Evolutionary conservation across 2,329 filamentous ascomycete species (phyloP).

Genomic region (Xylaria sp.): DNA sequence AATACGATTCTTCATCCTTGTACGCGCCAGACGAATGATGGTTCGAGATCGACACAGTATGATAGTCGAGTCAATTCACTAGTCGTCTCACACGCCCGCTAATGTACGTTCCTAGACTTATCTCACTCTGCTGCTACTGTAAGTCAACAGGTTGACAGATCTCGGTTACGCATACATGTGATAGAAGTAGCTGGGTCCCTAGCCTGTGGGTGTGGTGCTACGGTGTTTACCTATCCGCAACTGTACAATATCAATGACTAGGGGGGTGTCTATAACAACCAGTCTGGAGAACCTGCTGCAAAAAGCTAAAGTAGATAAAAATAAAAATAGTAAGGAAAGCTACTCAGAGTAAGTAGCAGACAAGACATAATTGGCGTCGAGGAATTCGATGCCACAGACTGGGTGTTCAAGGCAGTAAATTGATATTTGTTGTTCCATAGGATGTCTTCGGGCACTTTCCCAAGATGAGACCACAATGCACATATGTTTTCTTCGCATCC

Average conservation of each 20-base stretch:
- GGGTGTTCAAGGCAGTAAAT: too few relatives aligned
- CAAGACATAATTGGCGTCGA: too few relatives aligned
- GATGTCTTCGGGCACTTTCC: too few relatives aligned
- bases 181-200: background rate
- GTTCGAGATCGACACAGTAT: background rate
- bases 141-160: background rate
- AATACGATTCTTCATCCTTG: background rate
- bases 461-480: too few relatives aligned
- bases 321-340: too few relatives aligned
- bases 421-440: too few relatives aligned
- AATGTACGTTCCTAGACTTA: too few relatives aligned
- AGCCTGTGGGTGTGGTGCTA: background rate
- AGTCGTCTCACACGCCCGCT: too few relatives aligned
- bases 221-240: constrained; percentile 9
- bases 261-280: constrained; percentile 4
- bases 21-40: constrained; percentile 8
- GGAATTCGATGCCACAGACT: too few relatives aligned
- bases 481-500: too few relatives aligned
- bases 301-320: background rate
- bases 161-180: constrained; percentile 7
- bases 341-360: background rate
- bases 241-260: background rate
- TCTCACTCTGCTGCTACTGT: too few relatives aligned
- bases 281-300: background rate
- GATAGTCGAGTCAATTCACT: too few relatives aligned